Conservation (phyloP, 441 rosid genomes). For the Kokia cookei region DNA sequence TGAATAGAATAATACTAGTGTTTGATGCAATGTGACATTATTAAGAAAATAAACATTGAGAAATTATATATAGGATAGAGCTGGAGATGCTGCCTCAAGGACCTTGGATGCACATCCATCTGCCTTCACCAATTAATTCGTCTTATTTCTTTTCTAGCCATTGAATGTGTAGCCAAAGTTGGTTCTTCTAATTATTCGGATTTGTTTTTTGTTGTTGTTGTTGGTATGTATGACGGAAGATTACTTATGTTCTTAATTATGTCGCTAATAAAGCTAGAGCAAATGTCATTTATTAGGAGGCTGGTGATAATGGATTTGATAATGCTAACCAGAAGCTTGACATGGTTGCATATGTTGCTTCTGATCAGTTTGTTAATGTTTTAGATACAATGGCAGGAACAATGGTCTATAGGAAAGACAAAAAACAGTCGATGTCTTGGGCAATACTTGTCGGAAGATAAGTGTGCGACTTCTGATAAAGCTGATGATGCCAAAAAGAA, state of each 20-base stretch:
- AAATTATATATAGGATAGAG: slow-evolving; percentile 11
- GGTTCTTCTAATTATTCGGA: not conserved
- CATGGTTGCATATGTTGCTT: slow-evolving; percentile 1
- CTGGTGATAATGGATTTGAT: slow-evolving; percentile 6
- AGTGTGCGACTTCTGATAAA: slow-evolving; percentile 3
- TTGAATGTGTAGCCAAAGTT: too few species aligned
- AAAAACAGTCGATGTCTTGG: slow-evolving; percentile 11
- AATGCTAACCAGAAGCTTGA: slow-evolving; percentile 6
- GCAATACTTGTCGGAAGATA: slow-evolving; percentile 9
- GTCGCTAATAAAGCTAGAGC: too few species aligned
- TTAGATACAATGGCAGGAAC: slow-evolving; percentile 5
- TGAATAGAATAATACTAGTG: too few species aligned
- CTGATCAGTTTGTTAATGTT: not conserved
- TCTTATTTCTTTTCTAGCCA: not conserved
- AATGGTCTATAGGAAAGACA: slow-evolving; percentile 15
- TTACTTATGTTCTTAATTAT: too few species aligned
- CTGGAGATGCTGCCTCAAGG: slow-evolving; percentile 29
- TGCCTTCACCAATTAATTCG: slow-evolving; percentile 13
- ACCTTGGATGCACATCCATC: slow-evolving; percentile 19
- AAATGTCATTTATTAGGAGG: too few species aligned
- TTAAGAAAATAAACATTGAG: too few species aligned
- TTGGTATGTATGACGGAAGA: too few species aligned
- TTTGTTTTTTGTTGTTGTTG: too few species aligned
- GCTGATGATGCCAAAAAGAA: slow-evolving; percentile 18
- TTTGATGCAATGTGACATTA: too few species aligned